Evolutionary conservation across 2,329 filamentous ascomycete species (phyloP), one percentile per base, ranked within the genome.

Genomic region (Claviceps capensis): DNA sequence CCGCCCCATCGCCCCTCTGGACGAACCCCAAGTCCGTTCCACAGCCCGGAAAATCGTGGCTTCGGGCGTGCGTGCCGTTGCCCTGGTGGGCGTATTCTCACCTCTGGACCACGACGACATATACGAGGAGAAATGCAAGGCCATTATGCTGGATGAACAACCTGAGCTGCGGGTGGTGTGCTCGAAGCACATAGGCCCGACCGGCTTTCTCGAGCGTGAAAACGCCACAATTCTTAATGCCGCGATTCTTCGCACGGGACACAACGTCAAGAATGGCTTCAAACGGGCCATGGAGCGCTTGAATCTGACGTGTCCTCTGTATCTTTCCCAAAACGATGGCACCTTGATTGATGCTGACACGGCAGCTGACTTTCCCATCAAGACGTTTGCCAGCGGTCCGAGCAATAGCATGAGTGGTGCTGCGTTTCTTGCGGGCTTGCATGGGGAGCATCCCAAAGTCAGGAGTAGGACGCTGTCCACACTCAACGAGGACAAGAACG

Each of bases 191-290:
- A 69, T 75, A 17, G 72, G 69, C 0, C 67, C 67, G 2, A 68
- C 69, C 0, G 73, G 73, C 0, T 58, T 74, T 1, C 55, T 74
- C 11, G 68, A 70, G 55, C 55, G 76, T 17, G 76, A 78, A 57
- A 78, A 78, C 61, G 75, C 76, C 4, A 73, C 73, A 2, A 76
- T 78, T 19, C 65, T 79, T 47, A 79, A 79, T 52, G 75, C 75
- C 2, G 70, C 75, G 6, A 72, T 78, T 47, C 63, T 77, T 14
- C 61, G 66, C 5, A 73, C 74, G 34, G 75, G 72, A 0, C 65
- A 67, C 13, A 67, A 66, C 47, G 74, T 74, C 5, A 76, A 74
- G 55, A 61, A 61, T 6, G 69, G 71, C 1, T 78, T 79, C 57
- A 65, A 67, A 49, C 63, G 63, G 40, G 75, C 75, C 19, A 72